Percentiles rank a stretch among this genome's conserved stretches.
phyloP scores from a whole-genome alignment of 2,329 filamentous ascomycete genomes.

The Exophiala spinifera region DNA sequence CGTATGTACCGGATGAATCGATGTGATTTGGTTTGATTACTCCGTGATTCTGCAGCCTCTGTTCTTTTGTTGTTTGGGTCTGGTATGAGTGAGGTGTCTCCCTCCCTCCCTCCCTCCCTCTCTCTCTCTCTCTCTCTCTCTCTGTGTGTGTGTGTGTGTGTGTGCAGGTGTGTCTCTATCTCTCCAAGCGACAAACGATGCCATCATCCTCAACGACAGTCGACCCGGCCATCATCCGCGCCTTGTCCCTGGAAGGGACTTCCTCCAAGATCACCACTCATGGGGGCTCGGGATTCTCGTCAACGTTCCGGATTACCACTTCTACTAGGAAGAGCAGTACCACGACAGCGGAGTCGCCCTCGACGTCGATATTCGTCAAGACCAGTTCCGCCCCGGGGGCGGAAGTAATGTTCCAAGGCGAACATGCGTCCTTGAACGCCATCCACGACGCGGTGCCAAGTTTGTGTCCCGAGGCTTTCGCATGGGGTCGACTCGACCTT shows the following conservation, averaged over 20 bases:
- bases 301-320: conserved; percentile 40
- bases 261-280: conserved; percentile 37
- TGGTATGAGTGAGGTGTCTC: too few species aligned
- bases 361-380: conserved; percentile 41
- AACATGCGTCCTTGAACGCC: conserved; percentile 79
- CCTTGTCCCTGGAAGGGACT: conserved; percentile 36
- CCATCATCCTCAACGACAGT: conserved; percentile 21
- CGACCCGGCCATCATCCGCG: conserved; percentile 36
- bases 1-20: not conserved
- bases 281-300: conserved; percentile 44
- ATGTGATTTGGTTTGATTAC: too few species aligned
- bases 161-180: too few species aligned
- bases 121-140: not conserved
- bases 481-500: conserved; percentile 63
- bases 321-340: too few species aligned
- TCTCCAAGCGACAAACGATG: conserved; percentile 6
- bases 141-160: too few species aligned
- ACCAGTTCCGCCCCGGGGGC: conserved; percentile 35
- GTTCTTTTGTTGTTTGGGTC: too few species aligned
- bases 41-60: too few species aligned
- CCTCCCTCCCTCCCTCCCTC: too few species aligned
- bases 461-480: conserved; percentile 73
- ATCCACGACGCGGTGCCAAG: conserved; percentile 69
- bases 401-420: conserved; percentile 56
- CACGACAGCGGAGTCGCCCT: too few species aligned